Conservation (phyloP, 1,139 yeast species). For the Chernovozyma aurita region DNA sequence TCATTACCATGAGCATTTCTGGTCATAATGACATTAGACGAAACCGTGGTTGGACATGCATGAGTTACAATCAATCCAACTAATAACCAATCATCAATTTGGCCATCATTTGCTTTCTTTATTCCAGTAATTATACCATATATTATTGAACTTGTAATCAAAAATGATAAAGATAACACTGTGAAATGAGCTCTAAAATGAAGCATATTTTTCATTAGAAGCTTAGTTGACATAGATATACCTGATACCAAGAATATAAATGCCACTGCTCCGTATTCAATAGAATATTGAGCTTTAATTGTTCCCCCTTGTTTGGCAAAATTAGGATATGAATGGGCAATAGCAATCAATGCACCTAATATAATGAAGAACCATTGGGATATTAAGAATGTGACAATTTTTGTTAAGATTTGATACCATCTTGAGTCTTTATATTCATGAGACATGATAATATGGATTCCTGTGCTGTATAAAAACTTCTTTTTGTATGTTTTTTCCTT, state of each 20-base stretch:
- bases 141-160: constrained; percentile 70
- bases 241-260: constrained; percentile 79
- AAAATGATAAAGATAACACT: constrained; percentile 57
- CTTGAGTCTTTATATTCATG: not conserved
- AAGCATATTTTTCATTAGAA: constrained; percentile 52
- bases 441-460: too few relatives aligned
- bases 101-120: constrained; percentile 48
- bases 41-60: constrained; percentile 86
- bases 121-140: constrained; percentile 74
- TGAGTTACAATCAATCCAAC: constrained; percentile 80
- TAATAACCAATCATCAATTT: constrained; percentile 67
- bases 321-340: constrained; percentile 74
- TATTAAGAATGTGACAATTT: constrained; percentile 23
- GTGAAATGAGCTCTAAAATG: constrained; percentile 84
- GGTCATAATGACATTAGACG: constrained; percentile 93
- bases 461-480: too few relatives aligned
- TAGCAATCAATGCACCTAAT: constrained; percentile 65
- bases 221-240: constrained; percentile 63
- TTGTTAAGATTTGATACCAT: not conserved
- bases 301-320: constrained; percentile 82
- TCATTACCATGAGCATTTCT: constrained; percentile 77
- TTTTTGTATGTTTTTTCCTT: too few relatives aligned
- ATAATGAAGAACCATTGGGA: constrained; percentile 72
- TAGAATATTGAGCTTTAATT: constrained; percentile 68
- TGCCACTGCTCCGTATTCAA: constrained; percentile 85